Evolutionary conservation across 176 grass and related monocot genomes (phyloP).

Genomic region (Alopecurus myosuroides): DNA sequence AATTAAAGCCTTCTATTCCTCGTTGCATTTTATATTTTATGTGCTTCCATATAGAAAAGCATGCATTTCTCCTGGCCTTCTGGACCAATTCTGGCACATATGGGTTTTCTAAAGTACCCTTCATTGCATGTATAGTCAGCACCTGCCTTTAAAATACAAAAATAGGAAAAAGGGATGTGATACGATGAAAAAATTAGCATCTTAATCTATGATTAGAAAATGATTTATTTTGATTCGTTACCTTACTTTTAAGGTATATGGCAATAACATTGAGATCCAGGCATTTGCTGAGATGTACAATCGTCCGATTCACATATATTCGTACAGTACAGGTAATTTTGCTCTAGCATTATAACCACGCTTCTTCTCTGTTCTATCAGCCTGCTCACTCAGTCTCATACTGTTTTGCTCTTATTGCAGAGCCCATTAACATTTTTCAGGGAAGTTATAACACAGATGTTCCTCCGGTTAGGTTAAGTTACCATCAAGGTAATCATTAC

Average conservation of each 20-base stretch:
- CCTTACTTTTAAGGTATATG: slow-evolving; percentile 74
- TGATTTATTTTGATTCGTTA: slow-evolving; percentile 2
- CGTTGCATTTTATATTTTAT: background rate
- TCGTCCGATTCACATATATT: slow-evolving; percentile 98
- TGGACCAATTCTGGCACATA: background rate
- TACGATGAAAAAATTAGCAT: background rate
- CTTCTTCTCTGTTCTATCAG: background rate
- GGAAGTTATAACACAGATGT: slow-evolving; percentile 89
- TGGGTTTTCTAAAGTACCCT: background rate
- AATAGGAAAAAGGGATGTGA: background rate
- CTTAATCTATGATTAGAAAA: background rate
- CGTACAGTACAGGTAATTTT: slow-evolving; percentile 72
- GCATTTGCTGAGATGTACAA: slow-evolving; percentile 99
- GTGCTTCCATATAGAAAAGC: background rate
- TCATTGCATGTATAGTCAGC: background rate
- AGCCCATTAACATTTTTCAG: slow-evolving; percentile 99
- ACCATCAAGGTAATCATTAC: slow-evolving; percentile 98
- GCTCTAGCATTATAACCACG: slow-evolving; percentile 14
- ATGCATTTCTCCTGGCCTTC: background rate
- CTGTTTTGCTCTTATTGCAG: slow-evolving; percentile 48
- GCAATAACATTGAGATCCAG: slow-evolving; percentile 99
- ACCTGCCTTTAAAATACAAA: background rate
- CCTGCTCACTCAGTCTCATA: background rate
- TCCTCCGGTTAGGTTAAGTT: slow-evolving; percentile 93
- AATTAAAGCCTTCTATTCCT: background rate